These are phyloP conservation scores for Neurospora pannonica DNA, from an alignment of 495 filamentous ascomycete genomes.

Conservation along the genomic window DNA sequence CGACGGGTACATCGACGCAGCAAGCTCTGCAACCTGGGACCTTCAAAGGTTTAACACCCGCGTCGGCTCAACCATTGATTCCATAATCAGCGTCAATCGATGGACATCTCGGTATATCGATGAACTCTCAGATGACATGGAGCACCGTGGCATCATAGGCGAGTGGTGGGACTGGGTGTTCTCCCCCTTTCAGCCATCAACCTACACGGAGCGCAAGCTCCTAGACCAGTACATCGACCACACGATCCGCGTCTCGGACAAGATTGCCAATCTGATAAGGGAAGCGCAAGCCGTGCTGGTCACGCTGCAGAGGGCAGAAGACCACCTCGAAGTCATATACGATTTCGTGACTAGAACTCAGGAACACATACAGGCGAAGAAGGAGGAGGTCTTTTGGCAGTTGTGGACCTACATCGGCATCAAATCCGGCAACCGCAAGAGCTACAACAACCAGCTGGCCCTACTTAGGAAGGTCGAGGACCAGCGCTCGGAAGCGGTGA, in stretches of 20 bases:
- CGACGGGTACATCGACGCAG: conserved; percentile 53
- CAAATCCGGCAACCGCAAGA: conserved; percentile 44
- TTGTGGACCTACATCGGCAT: conserved; percentile 65
- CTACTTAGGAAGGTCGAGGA: conserved; percentile 48
- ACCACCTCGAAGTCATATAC: conserved; percentile 52
- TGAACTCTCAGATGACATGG: conserved; percentile 37
- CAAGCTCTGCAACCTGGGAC: conserved; percentile 44
- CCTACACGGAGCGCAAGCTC: conserved; percentile 42
- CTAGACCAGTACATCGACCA: conserved; percentile 57
- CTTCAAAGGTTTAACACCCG: conserved; percentile 59
- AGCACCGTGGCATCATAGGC: conserved; percentile 31
- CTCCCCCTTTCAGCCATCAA: conserved; percentile 46
- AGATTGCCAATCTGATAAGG: conserved; percentile 52
- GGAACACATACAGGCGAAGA: conserved; percentile 35
- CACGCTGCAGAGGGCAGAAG: conserved; percentile 51
- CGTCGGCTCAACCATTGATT: conserved; percentile 59
- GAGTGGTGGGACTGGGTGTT: conserved; percentile 33
- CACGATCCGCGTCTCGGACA: conserved; percentile 52
- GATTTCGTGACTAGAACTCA: conserved; percentile 51
- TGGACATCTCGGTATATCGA: conserved; percentile 60
- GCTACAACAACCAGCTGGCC: conserved; percentile 45
- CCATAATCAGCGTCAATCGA: conserved; percentile 50
- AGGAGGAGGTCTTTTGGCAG: conserved; percentile 50
- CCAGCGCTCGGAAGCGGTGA: conserved; percentile 51
- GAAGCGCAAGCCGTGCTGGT: conserved; percentile 53